Percentiles rank a stretch among this genome's conserved stretches.
Conservation (phyloP, 257 asterid genomes). For the Nicotiana paniculata region DNA sequence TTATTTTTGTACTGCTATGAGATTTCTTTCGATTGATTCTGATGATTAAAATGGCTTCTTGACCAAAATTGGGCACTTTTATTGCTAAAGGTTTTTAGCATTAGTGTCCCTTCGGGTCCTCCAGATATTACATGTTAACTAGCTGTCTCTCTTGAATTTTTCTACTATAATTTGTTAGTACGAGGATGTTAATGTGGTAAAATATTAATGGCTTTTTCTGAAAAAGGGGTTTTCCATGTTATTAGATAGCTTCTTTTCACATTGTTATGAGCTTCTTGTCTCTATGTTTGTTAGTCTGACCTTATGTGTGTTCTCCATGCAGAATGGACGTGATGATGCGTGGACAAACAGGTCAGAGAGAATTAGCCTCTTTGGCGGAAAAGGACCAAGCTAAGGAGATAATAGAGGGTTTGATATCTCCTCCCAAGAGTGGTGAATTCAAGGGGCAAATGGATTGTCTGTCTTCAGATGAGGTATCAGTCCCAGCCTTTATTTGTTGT, state of each 20-base stretch:
- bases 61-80: neutral
- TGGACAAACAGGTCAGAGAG: constrained; percentile 61
- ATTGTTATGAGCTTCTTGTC: neutral
- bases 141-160: neutral
- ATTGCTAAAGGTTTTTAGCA: neutral
- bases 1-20: neutral
- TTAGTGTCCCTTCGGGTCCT: neutral
- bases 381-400: constrained; percentile 37
- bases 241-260: neutral
- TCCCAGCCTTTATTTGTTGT: constrained; percentile 9
- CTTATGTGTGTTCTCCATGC: constrained; percentile 18
- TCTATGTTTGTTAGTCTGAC: constrained; percentile 5
- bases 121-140: neutral
- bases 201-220: neutral
- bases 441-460: constrained; percentile 26
- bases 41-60: neutral
- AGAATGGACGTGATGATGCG: constrained; percentile 98
- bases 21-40: neutral
- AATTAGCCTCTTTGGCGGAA: constrained; percentile 54
- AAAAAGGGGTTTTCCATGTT: neutral
- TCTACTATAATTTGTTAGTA: neutral
- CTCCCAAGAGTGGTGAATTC: constrained; percentile 37
- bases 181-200: neutral
- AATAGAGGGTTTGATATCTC: constrained; percentile 32
- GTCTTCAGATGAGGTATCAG: constrained; percentile 61